These are phyloP conservation scores for Umbilicaria muhlenbergii DNA, from an alignment of 495 filamentous ascomycete genomes.

Conservation along the genomic window DNA sequence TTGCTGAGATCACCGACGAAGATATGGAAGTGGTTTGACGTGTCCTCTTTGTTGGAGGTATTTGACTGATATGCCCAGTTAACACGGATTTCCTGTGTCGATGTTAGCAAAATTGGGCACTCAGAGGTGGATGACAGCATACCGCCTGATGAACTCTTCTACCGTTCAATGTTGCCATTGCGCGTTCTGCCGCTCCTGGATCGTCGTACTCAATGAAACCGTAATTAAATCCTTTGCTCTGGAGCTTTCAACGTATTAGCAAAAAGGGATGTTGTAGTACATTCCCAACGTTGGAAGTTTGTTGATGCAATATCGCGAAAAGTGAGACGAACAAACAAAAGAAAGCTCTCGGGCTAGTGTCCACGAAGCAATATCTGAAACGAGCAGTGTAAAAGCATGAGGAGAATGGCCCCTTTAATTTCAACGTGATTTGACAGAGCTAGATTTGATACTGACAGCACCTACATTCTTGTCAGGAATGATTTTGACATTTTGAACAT, in stretches of 20 bases:
- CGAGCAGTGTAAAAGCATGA: too few relatives aligned
- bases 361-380: too few relatives aligned
- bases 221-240: conserved; percentile 97
- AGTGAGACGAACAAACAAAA: too few relatives aligned
- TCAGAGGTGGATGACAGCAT: conserved; percentile 18
- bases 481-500: conserved; percentile 97
- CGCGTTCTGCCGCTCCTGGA: conserved; percentile 85
- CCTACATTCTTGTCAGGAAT: conserved; percentile 98
- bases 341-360: too few relatives aligned
- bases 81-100: conserved; percentile 81
- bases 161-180: conserved; percentile 93
- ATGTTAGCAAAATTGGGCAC: not conserved
- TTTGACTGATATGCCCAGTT: conserved; percentile 99
- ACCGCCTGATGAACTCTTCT: conserved; percentile 90
- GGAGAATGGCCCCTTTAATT: too few relatives aligned
- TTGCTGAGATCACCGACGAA: conserved; percentile 98
- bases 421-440: not conserved
- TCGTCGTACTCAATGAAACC: conserved; percentile 99
- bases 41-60: conserved; percentile 89
- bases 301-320: too few relatives aligned
- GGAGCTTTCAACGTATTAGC: conserved; percentile 26
- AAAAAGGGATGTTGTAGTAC: not conserved
- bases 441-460: conserved; percentile 22
- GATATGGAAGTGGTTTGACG: conserved; percentile 96
- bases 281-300: too few relatives aligned